phyloP scores from a whole-genome alignment of 2,329 filamentous ascomycete genomes.

The Penicillium sp. region DNA sequence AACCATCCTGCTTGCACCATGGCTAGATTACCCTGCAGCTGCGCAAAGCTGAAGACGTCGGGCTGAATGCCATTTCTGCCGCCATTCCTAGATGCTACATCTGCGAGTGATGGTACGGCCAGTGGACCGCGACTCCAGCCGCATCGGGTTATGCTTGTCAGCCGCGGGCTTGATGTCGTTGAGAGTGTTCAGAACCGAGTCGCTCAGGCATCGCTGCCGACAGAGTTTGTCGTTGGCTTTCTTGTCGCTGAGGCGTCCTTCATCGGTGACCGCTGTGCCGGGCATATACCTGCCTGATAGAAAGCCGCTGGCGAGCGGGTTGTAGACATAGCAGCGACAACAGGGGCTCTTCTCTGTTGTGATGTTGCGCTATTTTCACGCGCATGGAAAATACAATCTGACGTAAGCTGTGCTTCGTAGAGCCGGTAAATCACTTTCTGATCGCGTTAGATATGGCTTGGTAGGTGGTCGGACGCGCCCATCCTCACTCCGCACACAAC shows the following conservation, averaged over 20 bases:
- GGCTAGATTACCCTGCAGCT: background rate
- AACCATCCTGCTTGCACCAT: background rate
- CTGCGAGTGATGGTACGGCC: conserved; percentile 8
- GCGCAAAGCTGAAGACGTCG: background rate
- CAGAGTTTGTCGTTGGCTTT: background rate
- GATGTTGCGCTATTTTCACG: background rate
- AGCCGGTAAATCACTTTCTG: background rate
- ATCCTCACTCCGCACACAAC: background rate
- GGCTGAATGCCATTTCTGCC: background rate
- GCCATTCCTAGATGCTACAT: background rate
- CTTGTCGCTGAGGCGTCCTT: background rate
- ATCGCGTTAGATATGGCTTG: background rate
- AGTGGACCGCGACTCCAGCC: background rate
- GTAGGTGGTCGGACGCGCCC: background rate
- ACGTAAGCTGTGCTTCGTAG: background rate
- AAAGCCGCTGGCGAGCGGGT: background rate
- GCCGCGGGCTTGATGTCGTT: background rate
- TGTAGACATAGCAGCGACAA: background rate
- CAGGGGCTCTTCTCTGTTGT: background rate
- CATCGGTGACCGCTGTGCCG: background rate
- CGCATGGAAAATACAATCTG: background rate
- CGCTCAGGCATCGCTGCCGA: background rate
- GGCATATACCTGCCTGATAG: background rate
- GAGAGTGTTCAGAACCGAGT: background rate
- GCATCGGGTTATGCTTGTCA: background rate